Evolutionary conservation across 2,329 filamentous ascomycete genomes (phyloP).

Genomic region (Coniochaeta sp.): DNA sequence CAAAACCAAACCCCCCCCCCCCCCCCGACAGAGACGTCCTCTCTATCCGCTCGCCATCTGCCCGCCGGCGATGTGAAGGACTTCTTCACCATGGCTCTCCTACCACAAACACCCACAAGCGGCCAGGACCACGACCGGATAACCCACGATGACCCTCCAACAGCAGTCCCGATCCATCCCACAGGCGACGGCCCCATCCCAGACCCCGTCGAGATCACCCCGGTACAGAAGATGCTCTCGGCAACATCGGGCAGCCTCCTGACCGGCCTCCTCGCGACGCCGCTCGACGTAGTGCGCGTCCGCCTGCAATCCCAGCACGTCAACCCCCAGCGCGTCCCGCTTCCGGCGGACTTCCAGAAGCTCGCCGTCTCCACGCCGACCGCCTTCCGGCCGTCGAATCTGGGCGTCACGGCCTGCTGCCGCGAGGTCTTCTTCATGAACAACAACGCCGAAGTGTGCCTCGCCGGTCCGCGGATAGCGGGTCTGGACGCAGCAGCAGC

Average conservation of each 20-base stretch:
- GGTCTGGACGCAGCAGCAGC: slow-evolving; percentile 29
- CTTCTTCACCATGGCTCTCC: slow-evolving; percentile 9
- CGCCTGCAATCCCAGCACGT: slow-evolving; percentile 79
- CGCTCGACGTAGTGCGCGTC: slow-evolving; percentile 92
- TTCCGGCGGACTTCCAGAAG: slow-evolving; percentile 47
- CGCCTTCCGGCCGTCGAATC: slow-evolving; percentile 66
- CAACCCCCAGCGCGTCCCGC: slow-evolving; percentile 22
- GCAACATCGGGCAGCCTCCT: slow-evolving; percentile 85
- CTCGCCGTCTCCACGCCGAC: slow-evolving; percentile 51
- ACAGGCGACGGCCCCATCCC: slow-evolving; percentile 22
- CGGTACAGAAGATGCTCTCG: slow-evolving; percentile 88
- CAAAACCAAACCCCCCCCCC: too few species aligned
- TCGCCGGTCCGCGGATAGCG: slow-evolving; percentile 57
- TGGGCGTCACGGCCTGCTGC: slow-evolving; percentile 91
- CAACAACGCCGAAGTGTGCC: slow-evolving; percentile 72
- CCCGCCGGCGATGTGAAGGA: not conserved
- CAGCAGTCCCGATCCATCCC: slow-evolving; percentile 19
- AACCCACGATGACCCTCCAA: slow-evolving; percentile 21
- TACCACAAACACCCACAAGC: slow-evolving; percentile 11
- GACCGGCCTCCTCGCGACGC: slow-evolving; percentile 86
- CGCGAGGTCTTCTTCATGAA: slow-evolving; percentile 96
- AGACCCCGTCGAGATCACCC: slow-evolving; percentile 61
- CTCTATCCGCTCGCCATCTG: not conserved
- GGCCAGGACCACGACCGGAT: slow-evolving; percentile 29
- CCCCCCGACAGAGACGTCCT: not conserved